Evolutionary conservation across 495 filamentous ascomycete species (phyloP), one percentile per base, ranked within the genome.

Genomic region (Penicillium robsamsonii): DNA sequence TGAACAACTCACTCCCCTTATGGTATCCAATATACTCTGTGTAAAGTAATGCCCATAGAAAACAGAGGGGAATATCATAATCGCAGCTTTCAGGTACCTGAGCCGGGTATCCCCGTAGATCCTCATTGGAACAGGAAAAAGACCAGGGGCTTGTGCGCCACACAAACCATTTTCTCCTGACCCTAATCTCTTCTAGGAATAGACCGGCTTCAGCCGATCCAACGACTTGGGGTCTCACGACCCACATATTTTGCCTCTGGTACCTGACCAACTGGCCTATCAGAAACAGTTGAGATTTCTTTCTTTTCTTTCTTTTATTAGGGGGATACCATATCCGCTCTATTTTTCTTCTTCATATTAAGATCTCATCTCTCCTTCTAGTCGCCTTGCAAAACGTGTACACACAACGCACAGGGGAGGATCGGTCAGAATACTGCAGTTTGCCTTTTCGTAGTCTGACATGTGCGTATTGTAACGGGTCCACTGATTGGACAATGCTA

Each of bases 401-500:
- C 7, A 29, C 37, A 38, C 49, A 43, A 52, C 1, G 17, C 42
- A 22, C 29, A 15, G 18, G 17, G 24, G 5, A 22, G 48, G 48
- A 53, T 41, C 33, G 50, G 38, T 45, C 41, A 54, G 30, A 54
- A 29, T 44, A 18, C 42, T 54, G 51, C 42, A 54, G 42, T 22
- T 7, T 53, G 24, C n/a, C 50, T 18, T 31, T 52, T 20, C 24
- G 8, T 24, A n/a, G 42, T 45, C 52, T 46, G 41, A 46, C 41
- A 12, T 50, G 22, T 41, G 25, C 4, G 41, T 43, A 43, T 43
- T 43, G 41, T 38, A 38, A 9, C 18, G 41, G 10, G 17, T 5
- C 20, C n/a, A n/a, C n/a, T n/a, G n/a, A 53, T 53, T 53, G 50
- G 50, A 33, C 40, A 31, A 20, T 22, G 37, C 37, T 7, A 27